Conservation (phyloP, 306 rosid genomes). For the Carpinus viminea region DNA sequence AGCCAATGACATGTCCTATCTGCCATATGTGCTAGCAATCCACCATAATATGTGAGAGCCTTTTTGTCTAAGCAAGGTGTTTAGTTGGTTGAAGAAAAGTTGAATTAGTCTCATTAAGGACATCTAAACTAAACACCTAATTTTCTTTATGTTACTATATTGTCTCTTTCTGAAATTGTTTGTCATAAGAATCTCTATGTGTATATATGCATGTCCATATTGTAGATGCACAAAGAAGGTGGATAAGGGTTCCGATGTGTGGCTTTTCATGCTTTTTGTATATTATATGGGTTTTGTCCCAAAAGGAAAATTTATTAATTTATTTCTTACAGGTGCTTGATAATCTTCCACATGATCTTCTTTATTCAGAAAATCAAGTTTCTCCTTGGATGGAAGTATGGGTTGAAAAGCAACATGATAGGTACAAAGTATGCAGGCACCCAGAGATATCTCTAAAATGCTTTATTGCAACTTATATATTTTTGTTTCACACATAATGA, state of each 20-base stretch:
- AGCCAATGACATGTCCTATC: not conserved
- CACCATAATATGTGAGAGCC: not conserved
- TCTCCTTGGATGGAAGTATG: slow-evolving; percentile 95
- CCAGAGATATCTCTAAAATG: not conserved
- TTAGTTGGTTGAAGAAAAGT: not conserved
- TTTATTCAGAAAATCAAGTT: slow-evolving; percentile 78
- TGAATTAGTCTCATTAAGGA: not conserved
- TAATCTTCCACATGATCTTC: slow-evolving; percentile 95
- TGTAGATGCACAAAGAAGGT: not conserved
- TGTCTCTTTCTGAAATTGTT: not conserved
- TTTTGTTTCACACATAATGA: not conserved
- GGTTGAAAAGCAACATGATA: slow-evolving; percentile 70
- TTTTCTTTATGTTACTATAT: not conserved
- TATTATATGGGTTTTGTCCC: slow-evolving; percentile 9
- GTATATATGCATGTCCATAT: not conserved
- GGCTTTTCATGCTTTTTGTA: not conserved
- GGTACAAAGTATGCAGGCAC: slow-evolving; percentile 36
- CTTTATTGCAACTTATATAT: slow-evolving; percentile 1
- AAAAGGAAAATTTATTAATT: slow-evolving; percentile 2
- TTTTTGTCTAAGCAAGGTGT: not conserved
- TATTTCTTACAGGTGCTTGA: slow-evolving; percentile 75
- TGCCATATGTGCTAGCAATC: not conserved
- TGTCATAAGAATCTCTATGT: not conserved
- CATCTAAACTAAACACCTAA: not conserved
- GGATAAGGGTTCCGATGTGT: not conserved